Evolutionary conservation across 352 stramenopile species (phyloP).

Genomic region (Elongisporangium prolatum): DNA sequence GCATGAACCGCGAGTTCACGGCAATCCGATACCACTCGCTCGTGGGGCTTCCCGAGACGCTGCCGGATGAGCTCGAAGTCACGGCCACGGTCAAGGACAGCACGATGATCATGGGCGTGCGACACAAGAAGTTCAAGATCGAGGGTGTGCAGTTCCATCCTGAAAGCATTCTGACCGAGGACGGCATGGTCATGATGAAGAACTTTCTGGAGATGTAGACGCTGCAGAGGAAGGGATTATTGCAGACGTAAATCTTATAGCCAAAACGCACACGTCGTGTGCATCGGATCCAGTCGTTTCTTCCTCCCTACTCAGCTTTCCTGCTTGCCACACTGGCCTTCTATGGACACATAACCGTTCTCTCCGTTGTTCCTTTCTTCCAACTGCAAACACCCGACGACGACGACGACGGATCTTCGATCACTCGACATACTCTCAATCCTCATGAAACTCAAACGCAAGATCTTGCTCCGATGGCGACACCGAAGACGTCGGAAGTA

Average conservation of each 20-base stretch:
- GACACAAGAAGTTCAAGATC: slow-evolving; percentile 83
- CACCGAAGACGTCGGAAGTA: slow-evolving; percentile 30
- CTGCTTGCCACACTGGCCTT: not conserved
- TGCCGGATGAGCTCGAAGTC: slow-evolving; percentile 73
- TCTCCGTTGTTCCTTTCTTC: not conserved
- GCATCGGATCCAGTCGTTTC: not conserved
- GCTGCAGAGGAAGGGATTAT: not conserved
- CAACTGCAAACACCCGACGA: not conserved
- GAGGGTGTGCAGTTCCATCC: slow-evolving; percentile 89
- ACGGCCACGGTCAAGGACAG: slow-evolving; percentile 78
- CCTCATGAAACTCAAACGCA: slow-evolving; percentile 77
- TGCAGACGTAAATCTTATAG: slow-evolving; percentile 2
- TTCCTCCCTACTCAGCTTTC: not conserved
- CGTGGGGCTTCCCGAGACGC: slow-evolving; percentile 73
- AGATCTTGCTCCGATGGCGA: slow-evolving; percentile 43
- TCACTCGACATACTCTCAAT: slow-evolving; percentile 17
- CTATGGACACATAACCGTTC: not conserved
- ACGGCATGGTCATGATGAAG: slow-evolving; percentile 79
- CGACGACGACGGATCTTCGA: not conserved
- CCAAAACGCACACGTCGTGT: not conserved
- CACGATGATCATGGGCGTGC: slow-evolving; percentile 88
- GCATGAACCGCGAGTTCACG: slow-evolving; percentile 72
- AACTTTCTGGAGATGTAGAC: slow-evolving; percentile 87
- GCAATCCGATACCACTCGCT: slow-evolving; percentile 88
- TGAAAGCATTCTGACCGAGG: slow-evolving; percentile 83